Percentiles rank a stretch among this genome's conserved stretches.
These are phyloP conservation scores for Scheffersomyces coipomensis DNA, from an alignment of 805 yeast genomes.

Conservation along the genomic window DNA sequence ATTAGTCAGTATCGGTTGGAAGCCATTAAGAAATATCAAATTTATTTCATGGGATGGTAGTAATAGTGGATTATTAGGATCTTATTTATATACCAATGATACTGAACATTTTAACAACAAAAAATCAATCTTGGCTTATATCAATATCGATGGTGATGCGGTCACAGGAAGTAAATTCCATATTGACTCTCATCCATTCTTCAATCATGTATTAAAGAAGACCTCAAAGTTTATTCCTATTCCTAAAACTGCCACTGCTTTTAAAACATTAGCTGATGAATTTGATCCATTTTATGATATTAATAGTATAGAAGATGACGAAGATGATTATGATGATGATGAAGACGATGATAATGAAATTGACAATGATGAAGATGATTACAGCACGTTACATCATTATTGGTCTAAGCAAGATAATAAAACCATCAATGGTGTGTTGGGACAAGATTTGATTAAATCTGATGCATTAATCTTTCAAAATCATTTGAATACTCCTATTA, in stretches of 20 bases:
- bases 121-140: slow-evolving; percentile 30
- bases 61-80: slow-evolving; percentile 31
- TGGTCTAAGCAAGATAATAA: slow-evolving; percentile 34
- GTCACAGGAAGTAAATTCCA: slow-evolving; percentile 35
- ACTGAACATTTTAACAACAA: slow-evolving; percentile 14
- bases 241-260: slow-evolving; percentile 21
- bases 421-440: slow-evolving; percentile 30
- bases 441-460: slow-evolving; percentile 17
- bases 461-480: slow-evolving; percentile 33
- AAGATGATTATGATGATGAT: slow-evolving; percentile 6
- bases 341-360: slow-evolving; percentile 6
- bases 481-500: slow-evolving; percentile 25
- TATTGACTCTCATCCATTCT: slow-evolving; percentile 35
- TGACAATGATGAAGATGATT: slow-evolving; percentile 15
- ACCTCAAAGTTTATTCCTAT: slow-evolving; percentile 31
- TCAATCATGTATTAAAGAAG: slow-evolving; percentile 26
- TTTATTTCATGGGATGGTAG: slow-evolving; percentile 44
- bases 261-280: slow-evolving; percentile 15
- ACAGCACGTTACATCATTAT: slow-evolving; percentile 28
- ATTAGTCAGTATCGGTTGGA: slow-evolving; percentile 37
- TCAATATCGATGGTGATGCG: slow-evolving; percentile 38
- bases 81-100: slow-evolving; percentile 21
- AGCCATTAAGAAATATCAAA: slow-evolving; percentile 37
- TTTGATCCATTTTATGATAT: background rate
- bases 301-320: background rate